Evolutionary conservation across 176 grass and related monocot species (phyloP).

Genomic region (Raddia distichophylla): DNA sequence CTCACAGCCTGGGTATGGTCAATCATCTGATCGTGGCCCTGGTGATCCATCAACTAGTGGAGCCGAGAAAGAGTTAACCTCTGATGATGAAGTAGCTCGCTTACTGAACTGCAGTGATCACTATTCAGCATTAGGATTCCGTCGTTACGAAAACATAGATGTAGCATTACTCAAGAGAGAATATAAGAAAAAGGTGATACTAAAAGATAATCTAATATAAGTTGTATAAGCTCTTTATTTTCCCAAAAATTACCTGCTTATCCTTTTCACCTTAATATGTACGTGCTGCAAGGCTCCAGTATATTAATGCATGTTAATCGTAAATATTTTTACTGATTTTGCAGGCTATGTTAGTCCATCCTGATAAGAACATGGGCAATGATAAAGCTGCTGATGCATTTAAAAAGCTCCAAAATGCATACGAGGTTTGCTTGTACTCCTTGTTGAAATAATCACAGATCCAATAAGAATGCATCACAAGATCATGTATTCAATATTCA

Average conservation of each 20-base stretch:
- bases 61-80: slow-evolving; percentile 74
- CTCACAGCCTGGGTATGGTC: slow-evolving; percentile 54
- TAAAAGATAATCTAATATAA: slow-evolving; percentile 37
- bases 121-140: slow-evolving; percentile 92
- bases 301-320: slow-evolving; percentile 25
- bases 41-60: slow-evolving; percentile 88
- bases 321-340: slow-evolving; percentile 49
- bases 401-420: slow-evolving; percentile 99
- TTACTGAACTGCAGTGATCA: slow-evolving; percentile 89
- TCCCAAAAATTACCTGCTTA: background rate
- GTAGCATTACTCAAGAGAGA: slow-evolving; percentile 84
- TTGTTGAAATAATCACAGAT: slow-evolving; percentile 23
- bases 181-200: slow-evolving; percentile 97
- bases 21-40: slow-evolving; percentile 46
- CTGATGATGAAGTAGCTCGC: slow-evolving; percentile 87
- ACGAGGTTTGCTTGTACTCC: slow-evolving; percentile 65
- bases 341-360: slow-evolving; percentile 99
- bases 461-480: background rate
- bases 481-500: slow-evolving; percentile 45
- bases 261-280: slow-evolving; percentile 1
- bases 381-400: slow-evolving; percentile 99
- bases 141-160: slow-evolving; percentile 77
- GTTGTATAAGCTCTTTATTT: slow-evolving; percentile 23
- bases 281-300: slow-evolving; percentile 13
- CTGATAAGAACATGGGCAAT: slow-evolving; percentile 99